Percentiles rank a stretch among this genome's conserved stretches.
These are phyloP conservation scores for Rhodomyrtus tomentosa DNA, from an alignment of 345 rosid species.

Conservation along the genomic window DNA sequence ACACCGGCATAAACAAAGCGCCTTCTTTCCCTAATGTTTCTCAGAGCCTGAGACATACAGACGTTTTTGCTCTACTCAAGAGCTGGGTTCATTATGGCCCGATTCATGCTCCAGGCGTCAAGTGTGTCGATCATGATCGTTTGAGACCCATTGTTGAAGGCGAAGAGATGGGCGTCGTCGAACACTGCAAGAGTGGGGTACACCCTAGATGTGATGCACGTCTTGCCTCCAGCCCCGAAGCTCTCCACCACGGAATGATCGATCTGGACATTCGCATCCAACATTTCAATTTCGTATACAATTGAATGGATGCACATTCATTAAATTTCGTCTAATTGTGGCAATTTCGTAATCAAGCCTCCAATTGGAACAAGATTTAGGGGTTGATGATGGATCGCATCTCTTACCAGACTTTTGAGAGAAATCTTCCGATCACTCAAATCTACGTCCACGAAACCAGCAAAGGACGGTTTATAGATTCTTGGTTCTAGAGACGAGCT, in stretches of 20 bases:
- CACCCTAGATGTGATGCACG: slow-evolving; percentile 57
- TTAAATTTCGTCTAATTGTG: neutral
- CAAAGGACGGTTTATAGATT: slow-evolving; percentile 60
- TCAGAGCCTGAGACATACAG: neutral
- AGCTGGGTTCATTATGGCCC: slow-evolving; percentile 22
- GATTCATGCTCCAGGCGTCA: slow-evolving; percentile 59
- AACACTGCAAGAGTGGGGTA: slow-evolving; percentile 48
- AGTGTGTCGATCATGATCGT: slow-evolving; percentile 36
- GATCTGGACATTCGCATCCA: slow-evolving; percentile 14
- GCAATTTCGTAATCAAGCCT: neutral
- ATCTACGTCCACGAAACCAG: slow-evolving; percentile 54
- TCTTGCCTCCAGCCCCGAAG: slow-evolving; percentile 60
- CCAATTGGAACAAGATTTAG: neutral
- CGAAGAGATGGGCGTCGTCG: slow-evolving; percentile 34
- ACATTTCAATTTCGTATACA: neutral
- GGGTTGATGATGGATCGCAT: neutral
- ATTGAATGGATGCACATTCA: neutral
- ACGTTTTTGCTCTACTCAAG: neutral
- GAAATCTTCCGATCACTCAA: slow-evolving; percentile 39
- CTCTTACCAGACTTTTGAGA: slow-evolving; percentile 51
- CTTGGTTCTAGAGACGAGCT: slow-evolving; percentile 34
- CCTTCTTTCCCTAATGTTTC: neutral
- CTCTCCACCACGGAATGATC: slow-evolving; percentile 74
- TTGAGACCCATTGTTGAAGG: slow-evolving; percentile 56
- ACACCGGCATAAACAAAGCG: neutral